Conservation (phyloP, 148 eudicot species). For the Silene latifolia region DNA sequence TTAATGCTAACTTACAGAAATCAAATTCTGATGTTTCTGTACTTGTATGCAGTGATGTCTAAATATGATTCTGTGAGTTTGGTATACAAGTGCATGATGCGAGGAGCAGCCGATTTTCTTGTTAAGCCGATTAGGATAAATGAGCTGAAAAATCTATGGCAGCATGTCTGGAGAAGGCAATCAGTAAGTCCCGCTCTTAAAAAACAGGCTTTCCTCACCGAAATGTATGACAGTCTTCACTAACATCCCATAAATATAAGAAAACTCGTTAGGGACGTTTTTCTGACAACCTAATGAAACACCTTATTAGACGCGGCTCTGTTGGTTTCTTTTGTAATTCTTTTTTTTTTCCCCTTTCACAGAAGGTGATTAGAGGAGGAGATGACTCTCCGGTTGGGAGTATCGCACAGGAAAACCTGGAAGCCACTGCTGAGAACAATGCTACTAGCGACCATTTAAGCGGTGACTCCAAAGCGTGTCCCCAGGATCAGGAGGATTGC, state of each 20-base stretch:
- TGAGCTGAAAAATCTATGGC: constrained; percentile 89
- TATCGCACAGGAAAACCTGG: constrained; percentile 45
- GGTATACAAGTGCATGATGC: constrained; percentile 88
- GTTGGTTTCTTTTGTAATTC: too few relatives aligned
- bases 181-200: constrained; percentile 58
- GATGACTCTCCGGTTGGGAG: constrained; percentile 50
- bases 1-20: background rate
- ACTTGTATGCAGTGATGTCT: constrained; percentile 85
- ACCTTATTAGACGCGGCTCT: too few relatives aligned
- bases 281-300: too few relatives aligned
- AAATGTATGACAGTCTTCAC: too few relatives aligned
- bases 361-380: constrained; percentile 39
- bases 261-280: too few relatives aligned
- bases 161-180: constrained; percentile 96
- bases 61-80: constrained; percentile 70
- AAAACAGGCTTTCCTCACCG: too few relatives aligned
- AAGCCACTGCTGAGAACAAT: constrained; percentile 88
- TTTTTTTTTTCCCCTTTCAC: constrained; percentile 5
- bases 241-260: too few relatives aligned
- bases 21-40: constrained; percentile 11
- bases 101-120: constrained; percentile 90
- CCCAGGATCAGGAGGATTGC: constrained; percentile 45
- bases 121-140: constrained; percentile 89
- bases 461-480: constrained; percentile 59
- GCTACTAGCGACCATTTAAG: constrained; percentile 66